phyloP scores from a whole-genome alignment of 441 rosid species.

The Jatropha podagrica region DNA sequence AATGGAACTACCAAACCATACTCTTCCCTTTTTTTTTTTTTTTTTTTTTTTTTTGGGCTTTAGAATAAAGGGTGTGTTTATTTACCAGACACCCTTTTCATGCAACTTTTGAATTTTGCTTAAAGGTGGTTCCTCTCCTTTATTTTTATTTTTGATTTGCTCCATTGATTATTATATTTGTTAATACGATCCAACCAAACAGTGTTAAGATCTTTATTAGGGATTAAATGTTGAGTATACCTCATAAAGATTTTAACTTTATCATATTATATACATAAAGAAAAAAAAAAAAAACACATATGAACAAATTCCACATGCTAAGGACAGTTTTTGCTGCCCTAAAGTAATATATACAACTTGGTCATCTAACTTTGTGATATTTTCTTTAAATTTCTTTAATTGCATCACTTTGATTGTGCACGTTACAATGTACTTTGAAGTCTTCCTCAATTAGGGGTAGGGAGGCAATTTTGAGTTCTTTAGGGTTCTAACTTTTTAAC shows the following conservation, averaged over 20 bases:
- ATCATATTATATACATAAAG: background rate
- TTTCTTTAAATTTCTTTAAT: constrained; percentile 4
- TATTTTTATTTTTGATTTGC: background rate
- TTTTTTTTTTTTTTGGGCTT: background rate
- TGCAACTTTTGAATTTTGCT: constrained; percentile 22
- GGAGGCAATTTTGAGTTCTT: background rate
- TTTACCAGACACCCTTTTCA: constrained; percentile 23
- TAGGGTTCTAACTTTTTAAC: background rate
- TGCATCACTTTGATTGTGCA: background rate
- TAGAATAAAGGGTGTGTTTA: constrained; percentile 6
- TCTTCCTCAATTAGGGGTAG: no score
- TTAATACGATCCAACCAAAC: background rate
- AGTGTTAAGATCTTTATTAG: background rate
- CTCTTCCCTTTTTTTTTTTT: background rate
- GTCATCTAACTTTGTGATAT: background rate
- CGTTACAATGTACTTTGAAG: no score
- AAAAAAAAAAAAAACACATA: background rate
- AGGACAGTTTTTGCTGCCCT: constrained; percentile 1
- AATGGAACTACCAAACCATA: background rate
- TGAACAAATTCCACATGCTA: background rate
- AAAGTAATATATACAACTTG: constrained; percentile 1
- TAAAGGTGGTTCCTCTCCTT: constrained; percentile 12
- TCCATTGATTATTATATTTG: background rate
- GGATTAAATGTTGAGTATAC: background rate
- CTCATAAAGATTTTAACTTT: constrained; percentile 7